Evolutionary conservation across 306 rosid genomes (phyloP), one percentile per base, ranked within the genome.

Genomic region (Cicer pinnatifidum): DNA sequence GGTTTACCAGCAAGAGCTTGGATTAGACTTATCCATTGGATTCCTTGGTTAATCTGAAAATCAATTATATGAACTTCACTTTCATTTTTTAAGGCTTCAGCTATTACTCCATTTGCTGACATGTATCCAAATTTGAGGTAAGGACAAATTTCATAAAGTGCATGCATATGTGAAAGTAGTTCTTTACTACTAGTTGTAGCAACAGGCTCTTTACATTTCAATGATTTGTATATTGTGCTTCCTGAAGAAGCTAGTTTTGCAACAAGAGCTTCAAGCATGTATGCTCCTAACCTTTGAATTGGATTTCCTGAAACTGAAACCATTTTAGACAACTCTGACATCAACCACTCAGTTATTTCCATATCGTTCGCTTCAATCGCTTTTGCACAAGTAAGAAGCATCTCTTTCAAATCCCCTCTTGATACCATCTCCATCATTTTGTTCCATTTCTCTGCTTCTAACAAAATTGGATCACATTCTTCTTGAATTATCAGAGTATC

Each of bases 101-200:
- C 98, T 69, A 93, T 93, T 40, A 90, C 94, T 50, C 98, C 98
- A 80, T 91, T 91, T 43, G 97, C 98, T 17, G 98, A 89, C 87
- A 93, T 80, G 67, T 89, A 91, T 0, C 98, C 96, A 56, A 93
- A 91, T 73, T 93, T 93, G 82, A 93, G 85, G 77, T 84, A 91
- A 45, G 98, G 98, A 56, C 91, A 86, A 58, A 91, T 64, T 79
- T 91, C 98, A 69, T 86, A 93, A 39, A 93, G 92, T 23, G 80
- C 41, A 56, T 89, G 91, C 98, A 93, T 93, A 72, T 89, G 83
- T 6, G 98, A 86, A 39, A 91, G 89, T 45, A 91, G 84, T 70
- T 91, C 92, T 4, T 78, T 78, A 38, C 95, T 68, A 7, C 86
- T 82, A 62, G 63, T 39, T 23, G 38, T 33, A 11, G 12, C 11